Conservation (phyloP, 2,329 filamentous ascomycete species). For the Ceratocystis lukuohia region DNA sequence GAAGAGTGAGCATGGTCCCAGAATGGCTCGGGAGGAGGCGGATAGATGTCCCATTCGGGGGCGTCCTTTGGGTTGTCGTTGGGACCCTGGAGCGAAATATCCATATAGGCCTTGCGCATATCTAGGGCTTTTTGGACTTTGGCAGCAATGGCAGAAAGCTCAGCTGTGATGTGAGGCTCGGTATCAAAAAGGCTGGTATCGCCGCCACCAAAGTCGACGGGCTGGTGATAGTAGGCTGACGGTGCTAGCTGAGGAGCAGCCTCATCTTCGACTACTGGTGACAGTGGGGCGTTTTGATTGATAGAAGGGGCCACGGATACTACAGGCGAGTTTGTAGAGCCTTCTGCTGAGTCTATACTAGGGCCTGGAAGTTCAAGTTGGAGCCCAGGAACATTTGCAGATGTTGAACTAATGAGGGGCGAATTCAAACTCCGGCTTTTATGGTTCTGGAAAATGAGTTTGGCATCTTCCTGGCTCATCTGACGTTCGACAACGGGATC, state of each 20-base stretch:
- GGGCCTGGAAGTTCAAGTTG: slow-evolving; percentile 12
- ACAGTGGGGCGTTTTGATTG: slow-evolving; percentile 4
- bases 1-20: slow-evolving; percentile 44
- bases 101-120: slow-evolving; percentile 75
- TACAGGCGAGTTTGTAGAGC: slow-evolving; percentile 12
- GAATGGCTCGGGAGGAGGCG: slow-evolving; percentile 77
- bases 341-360: slow-evolving; percentile 14
- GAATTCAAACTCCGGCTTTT: slow-evolving; percentile 16
- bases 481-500: slow-evolving; percentile 88
- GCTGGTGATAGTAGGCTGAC: slow-evolving; percentile 4
- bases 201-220: slow-evolving; percentile 16
- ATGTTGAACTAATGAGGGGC: slow-evolving; percentile 4
- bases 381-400: slow-evolving; percentile 3
- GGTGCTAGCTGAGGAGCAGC: background rate
- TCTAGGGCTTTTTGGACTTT: slow-evolving; percentile 87
- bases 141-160: slow-evolving; percentile 73
- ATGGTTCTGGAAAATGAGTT: slow-evolving; percentile 70
- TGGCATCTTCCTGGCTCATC: slow-evolving; percentile 86
- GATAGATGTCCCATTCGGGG: slow-evolving; percentile 75
- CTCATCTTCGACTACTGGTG: slow-evolving; percentile 5
- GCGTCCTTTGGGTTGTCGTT: slow-evolving; percentile 82
- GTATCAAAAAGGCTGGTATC: slow-evolving; percentile 46
- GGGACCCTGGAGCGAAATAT: slow-evolving; percentile 66
- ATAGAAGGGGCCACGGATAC: background rate
- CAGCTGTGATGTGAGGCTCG: slow-evolving; percentile 68